These are phyloP conservation scores for Beauveria pseudobassiana DNA, from an alignment of 2,329 filamentous ascomycete species.

Conservation along the genomic window DNA sequence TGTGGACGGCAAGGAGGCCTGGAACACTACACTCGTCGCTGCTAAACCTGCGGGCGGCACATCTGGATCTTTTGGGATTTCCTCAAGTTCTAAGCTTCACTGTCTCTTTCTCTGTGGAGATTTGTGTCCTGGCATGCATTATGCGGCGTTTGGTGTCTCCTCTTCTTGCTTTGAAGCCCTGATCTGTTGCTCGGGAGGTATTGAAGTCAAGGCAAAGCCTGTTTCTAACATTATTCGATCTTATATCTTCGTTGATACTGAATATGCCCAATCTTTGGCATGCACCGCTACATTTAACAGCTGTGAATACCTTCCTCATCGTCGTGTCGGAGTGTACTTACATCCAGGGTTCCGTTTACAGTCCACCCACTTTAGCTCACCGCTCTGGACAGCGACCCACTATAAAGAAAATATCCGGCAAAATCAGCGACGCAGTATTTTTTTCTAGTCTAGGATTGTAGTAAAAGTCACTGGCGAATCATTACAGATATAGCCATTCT, in stretches of 20 bases:
- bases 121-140: neutral
- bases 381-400: slow-evolving; percentile 2
- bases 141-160: slow-evolving; percentile 1
- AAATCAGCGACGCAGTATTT: neutral
- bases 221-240: too few relatives aligned
- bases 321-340: neutral
- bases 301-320: neutral
- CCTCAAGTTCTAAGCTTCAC: slow-evolving; percentile 20
- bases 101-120: neutral
- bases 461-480: neutral
- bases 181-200: neutral
- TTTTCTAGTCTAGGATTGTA: neutral
- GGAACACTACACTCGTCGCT: slow-evolving; percentile 55
- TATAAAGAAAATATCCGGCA: slow-evolving; percentile 7
- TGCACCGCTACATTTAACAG: neutral
- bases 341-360: neutral
- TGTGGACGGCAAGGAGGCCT: slow-evolving; percentile 71
- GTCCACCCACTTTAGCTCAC: neutral
- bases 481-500: neutral
- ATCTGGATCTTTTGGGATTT: slow-evolving; percentile 37
- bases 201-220: neutral
- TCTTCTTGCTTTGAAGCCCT: neutral
- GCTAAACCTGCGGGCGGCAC: slow-evolving; percentile 23
- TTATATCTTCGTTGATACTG: neutral
- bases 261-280: neutral